Conservation (phyloP, 441 rosid genomes). For the Raphanus hybrid region DNA sequence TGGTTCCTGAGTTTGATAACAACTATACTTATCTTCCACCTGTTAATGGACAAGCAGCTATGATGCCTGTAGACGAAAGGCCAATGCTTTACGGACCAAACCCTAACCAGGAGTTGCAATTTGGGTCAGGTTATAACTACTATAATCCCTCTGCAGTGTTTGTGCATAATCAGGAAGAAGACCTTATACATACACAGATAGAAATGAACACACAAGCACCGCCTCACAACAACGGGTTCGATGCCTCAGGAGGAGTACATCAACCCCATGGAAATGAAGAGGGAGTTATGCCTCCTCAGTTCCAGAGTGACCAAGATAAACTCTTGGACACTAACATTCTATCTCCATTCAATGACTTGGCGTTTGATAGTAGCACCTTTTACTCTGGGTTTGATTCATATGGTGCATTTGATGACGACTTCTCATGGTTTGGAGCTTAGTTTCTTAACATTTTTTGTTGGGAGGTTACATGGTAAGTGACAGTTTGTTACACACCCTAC, state of each 20-base stretch:
- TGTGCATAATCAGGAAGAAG: constrained; percentile 49
- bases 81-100: constrained; percentile 50
- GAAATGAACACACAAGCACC: constrained; percentile 44
- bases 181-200: constrained; percentile 49
- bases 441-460: constrained; percentile 13
- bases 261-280: constrained; percentile 46
- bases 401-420: constrained; percentile 54
- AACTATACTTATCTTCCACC: constrained; percentile 52
- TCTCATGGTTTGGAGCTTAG: constrained; percentile 47
- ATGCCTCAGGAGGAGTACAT: constrained; percentile 46
- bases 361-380: constrained; percentile 52
- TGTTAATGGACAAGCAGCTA: constrained; percentile 43
- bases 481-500: background rate
- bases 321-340: constrained; percentile 58
- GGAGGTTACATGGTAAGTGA: constrained; percentile 38
- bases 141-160: constrained; percentile 57
- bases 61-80: constrained; percentile 60
- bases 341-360: constrained; percentile 59
- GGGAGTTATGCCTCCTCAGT: constrained; percentile 38
- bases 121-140: constrained; percentile 52
- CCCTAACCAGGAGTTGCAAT: constrained; percentile 50
- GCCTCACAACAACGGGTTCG: constrained; percentile 40
- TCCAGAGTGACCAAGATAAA: constrained; percentile 58
- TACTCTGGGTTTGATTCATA: constrained; percentile 44
- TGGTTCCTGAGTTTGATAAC: constrained; percentile 49